phyloP scores from a whole-genome alignment of 805 yeast species.

The Teunomyces lycoperdinae region DNA sequence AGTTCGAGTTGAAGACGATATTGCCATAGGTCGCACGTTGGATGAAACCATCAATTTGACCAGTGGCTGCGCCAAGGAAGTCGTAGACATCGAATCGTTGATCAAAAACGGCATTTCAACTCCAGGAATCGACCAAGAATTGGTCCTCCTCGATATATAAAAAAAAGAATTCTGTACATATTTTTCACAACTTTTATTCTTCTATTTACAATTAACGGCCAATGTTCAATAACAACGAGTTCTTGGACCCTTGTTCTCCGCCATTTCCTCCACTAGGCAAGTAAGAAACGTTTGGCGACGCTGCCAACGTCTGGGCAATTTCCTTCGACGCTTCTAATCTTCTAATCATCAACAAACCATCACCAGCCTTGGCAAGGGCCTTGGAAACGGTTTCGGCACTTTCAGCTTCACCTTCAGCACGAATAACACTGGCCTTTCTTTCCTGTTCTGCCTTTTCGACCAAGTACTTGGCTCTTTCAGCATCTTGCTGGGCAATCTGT shows the following conservation, averaged over 20 bases:
- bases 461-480: slow-evolving; percentile 90
- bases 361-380: slow-evolving; percentile 92
- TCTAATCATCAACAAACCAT: slow-evolving; percentile 88
- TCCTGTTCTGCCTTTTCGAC: slow-evolving; percentile 96
- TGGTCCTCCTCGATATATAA: slow-evolving; percentile 18
- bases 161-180: neutral
- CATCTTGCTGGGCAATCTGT: slow-evolving; percentile 99
- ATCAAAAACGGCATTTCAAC: slow-evolving; percentile 62
- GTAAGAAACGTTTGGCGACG: slow-evolving; percentile 82
- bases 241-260: slow-evolving; percentile 39
- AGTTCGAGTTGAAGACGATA: slow-evolving; percentile 90
- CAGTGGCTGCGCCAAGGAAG: slow-evolving; percentile 81
- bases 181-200: no score
- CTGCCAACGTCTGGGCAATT: slow-evolving; percentile 84
- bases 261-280: slow-evolving; percentile 57
- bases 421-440: slow-evolving; percentile 87
- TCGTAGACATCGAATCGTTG: slow-evolving; percentile 72
- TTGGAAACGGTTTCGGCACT: slow-evolving; percentile 93
- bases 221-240: slow-evolving; percentile 61
- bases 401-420: slow-evolving; percentile 99
- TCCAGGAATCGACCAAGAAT: slow-evolving; percentile 35
- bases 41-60: slow-evolving; percentile 58
- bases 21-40: slow-evolving; percentile 66
- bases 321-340: slow-evolving; percentile 96
- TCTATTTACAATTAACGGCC: slow-evolving; percentile 49